Base-by-base conservation (phyloP, 768 basidiomycete species). In the Suillus brevipes region DNA sequence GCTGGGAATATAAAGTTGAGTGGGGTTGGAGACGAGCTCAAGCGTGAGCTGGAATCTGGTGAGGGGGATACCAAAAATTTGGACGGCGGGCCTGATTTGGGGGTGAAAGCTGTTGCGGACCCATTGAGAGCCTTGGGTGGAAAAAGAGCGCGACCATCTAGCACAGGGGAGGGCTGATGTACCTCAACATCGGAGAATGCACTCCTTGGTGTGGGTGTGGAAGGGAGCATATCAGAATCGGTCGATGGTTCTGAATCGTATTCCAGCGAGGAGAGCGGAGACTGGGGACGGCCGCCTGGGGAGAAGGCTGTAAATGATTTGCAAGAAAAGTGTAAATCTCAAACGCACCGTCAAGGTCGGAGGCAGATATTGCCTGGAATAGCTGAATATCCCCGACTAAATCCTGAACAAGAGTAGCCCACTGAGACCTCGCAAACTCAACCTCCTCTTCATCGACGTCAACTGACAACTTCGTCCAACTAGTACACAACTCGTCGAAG, bases 1-100 rank as follows among this genome's bases (percentile, higher is more conserved):
- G 84, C 81, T 4, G 87, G 82, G 75, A 87, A 83, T 57, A 82
- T 77, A 70, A 86, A 83, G 61, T 80, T 74, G 59, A 53, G 25
- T 18, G 57, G 49, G 18, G 57, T 36, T 14, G 66, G 67, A 60
- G 66, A 66, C 18, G 58, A 59, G 18, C 38, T 9, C 16, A 18
- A 40, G 61, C 6, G 53, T 61, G 38, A 56, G 42, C 38, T 53
- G 31, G 50, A 59, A 70, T 31, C 66, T 67, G 14, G 69, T 63
- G 38, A 69, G 65, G 34, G 64, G 23, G 64, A 57, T 62, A 70
- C 64, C 61, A 66, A 59, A 63, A 68, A 66, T 66, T 68, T 66
- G 57, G 73, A 50, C 13, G 73, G 66, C 31, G 70, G 73, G 53
- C 74, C 73, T 38, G 76, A 78, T 40, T 70, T 72, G 12, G 83